Conservation (phyloP, 257 asterid genomes). For the Jasminum sambac region DNA sequence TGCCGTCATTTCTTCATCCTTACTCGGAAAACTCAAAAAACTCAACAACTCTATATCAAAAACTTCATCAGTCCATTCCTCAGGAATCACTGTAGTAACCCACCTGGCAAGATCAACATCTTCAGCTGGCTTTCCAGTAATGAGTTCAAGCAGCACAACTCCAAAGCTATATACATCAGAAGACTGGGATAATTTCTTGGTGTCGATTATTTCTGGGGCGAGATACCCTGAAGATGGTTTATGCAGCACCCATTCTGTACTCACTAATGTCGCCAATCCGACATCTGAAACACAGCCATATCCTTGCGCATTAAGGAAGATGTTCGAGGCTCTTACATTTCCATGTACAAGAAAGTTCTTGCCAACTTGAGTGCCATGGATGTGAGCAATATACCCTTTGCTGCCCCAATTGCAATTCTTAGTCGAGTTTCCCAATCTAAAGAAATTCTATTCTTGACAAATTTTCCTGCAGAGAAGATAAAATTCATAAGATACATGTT, state of each 20-base stretch:
- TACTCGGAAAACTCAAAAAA: constrained; percentile 21
- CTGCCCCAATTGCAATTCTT: constrained; percentile 29
- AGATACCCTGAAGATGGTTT: constrained; percentile 21
- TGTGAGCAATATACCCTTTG: constrained; percentile 32
- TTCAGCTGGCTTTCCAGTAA: constrained; percentile 29
- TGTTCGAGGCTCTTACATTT: constrained; percentile 28
- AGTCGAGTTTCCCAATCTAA: constrained; percentile 29
- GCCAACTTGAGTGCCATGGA: constrained; percentile 12
- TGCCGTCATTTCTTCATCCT: constrained; percentile 28
- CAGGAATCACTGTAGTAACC: constrained; percentile 27
- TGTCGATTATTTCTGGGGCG: constrained; percentile 30
- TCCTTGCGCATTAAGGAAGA: constrained; percentile 27
- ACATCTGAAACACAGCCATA: constrained; percentile 31
- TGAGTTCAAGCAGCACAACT: constrained; percentile 29
- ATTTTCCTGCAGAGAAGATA: constrained; percentile 15
- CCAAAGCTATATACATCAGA: constrained; percentile 32
- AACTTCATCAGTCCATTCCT: constrained; percentile 32
- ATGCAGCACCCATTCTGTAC: constrained; percentile 3
- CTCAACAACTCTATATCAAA: constrained; percentile 28
- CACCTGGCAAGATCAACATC: constrained; percentile 26
- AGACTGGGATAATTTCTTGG: constrained; percentile 19
- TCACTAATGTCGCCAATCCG: constrained; percentile 27
- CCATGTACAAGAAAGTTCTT: constrained; percentile 27
- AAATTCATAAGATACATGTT: not conserved
- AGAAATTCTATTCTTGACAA: constrained; percentile 17